Evolutionary conservation across 2,329 filamentous ascomycete species (phyloP), one percentile per base, ranked within the genome.

Genomic region (Paramyrothecium roridum): DNA sequence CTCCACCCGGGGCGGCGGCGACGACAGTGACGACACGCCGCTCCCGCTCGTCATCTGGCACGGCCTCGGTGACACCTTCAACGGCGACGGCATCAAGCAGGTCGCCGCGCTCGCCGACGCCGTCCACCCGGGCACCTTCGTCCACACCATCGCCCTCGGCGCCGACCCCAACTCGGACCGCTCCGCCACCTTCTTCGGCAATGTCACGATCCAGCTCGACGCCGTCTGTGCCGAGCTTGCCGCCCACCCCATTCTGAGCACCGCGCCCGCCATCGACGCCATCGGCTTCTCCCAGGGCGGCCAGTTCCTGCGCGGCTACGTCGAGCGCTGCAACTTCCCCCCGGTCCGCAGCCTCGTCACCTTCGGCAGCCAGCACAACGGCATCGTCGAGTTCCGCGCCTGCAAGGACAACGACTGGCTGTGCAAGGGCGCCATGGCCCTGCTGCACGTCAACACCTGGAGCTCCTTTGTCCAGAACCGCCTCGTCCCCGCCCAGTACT

Each of bases 1-100:
- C 45, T 60, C 59, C 48, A 57, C 61, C 47, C 52, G 56, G 55
- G 56, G 55, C 26, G 56, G 56, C 55, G 56, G 55, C 26, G 56
- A 71, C 59, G 72, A 74, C 26, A 72, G 78, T 45, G 72, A 80
- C 66, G 82, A 86, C 62, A 86, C 82, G n/a, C 91, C 90, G 3
- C 82, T 97, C 30, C 95, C 95, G 1, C 80, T 99, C 37, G 82
- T 99, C 57, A 90, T 99, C 75, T 99, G 95, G 95, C 95, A 99
- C 73, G 95, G 84, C 23, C 78, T 86, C 12, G 86, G 85, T 65
- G 90, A 95, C 73, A 83, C 87, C 70, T 96, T 87, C 75, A 82
- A 85, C 52, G 84, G 85, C 59, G 87, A 92, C 2, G 92, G 93
- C 55, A 80, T 98, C 54, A 82, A 84, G 63, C 72, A 80, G 53